Evolutionary conservation across 1,284 basidiomycete species (phyloP), one percentile per base, ranked within the genome.

Genomic region (Singerocomus rubriflavus): DNA sequence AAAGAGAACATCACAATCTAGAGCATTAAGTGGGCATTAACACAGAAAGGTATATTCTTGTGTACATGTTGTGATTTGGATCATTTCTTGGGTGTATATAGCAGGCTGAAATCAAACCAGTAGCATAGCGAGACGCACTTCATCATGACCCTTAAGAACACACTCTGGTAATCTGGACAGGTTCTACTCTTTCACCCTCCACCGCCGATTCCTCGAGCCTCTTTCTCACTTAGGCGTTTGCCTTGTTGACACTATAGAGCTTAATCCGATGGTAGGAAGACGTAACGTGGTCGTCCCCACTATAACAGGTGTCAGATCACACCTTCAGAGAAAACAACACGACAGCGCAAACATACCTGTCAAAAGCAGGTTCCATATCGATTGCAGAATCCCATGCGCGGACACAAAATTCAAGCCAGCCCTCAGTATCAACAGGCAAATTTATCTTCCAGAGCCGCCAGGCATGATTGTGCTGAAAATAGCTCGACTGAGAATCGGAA

Each of bases 321-420:
- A 16, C 21, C 1, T 16, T 34, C 26, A 26, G 14, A 16, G 32
- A 35, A 2, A 25, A 6, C 6, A 1, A 30, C 9, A 25, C 16
- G 1, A 25, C 16, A 32, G 3, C 25, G 25, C 8, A n/a, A 30
- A 63, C 76, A 52, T 55, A 79, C 78, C 79, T 80, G 77, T 77
- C 75, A 53, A 73, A 79, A 2, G 79, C 80, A 17, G 79, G 80
- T 57, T 81, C 75, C 5, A 78, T 81, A 57, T 82, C 81, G 64
- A 77, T 78, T 8, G 77, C 77, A 14, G 77, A 78, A 57, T 81
- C 79, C 80, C 80, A 81, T 0, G 75, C 75, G 37, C 79, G 74
- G n/a, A 78, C 78, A 53, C 76, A 78, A 64, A 81, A 76, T 54
- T 80, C 79, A 33, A 80, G 70, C 78, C 78, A 81, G 6, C 79